Conservation (phyloP, 2,329 filamentous ascomycete species). For the Gyromitra esculenta region DNA sequence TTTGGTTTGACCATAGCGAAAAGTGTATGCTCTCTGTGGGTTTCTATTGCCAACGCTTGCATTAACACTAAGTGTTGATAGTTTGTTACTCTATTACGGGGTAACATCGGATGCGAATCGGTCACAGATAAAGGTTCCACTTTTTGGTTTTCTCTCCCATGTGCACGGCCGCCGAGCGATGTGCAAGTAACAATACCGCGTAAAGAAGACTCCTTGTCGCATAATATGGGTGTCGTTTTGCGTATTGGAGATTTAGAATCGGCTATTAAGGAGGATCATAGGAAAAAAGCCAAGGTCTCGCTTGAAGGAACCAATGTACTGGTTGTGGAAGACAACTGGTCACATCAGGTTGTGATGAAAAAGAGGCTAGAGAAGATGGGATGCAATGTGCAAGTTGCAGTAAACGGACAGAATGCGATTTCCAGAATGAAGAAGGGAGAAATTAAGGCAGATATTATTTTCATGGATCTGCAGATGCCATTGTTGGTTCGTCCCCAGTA, state of each 20-base stretch:
- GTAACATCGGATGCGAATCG: conserved; percentile 50
- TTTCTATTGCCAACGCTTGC: neutral
- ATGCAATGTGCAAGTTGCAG: conserved; percentile 55
- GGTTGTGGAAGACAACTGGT: conserved; percentile 58
- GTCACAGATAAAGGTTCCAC: conserved; percentile 43
- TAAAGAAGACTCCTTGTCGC: conserved; percentile 35
- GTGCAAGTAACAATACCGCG: conserved; percentile 31
- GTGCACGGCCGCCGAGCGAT: conserved; percentile 29
- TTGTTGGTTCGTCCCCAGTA: conserved; percentile 52
- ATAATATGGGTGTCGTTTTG: conserved; percentile 49
- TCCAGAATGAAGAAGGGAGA: conserved; percentile 52
- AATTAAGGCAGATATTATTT: conserved; percentile 54
- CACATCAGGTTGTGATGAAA: conserved; percentile 55
- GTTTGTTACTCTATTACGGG: conserved; percentile 42
- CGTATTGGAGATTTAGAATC: conserved; percentile 40
- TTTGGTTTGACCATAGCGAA: conserved; percentile 44
- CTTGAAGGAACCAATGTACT: conserved; percentile 54
- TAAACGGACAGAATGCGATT: conserved; percentile 55
- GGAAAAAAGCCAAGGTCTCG: conserved; percentile 27
- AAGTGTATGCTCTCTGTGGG: conserved; percentile 6
- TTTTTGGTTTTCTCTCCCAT: conserved; percentile 49
- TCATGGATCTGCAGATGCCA: conserved; percentile 58
- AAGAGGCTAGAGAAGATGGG: conserved; percentile 55
- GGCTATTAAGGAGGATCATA: conserved; percentile 18
- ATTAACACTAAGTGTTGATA: conserved; percentile 16